Percentiles rank a stretch among this genome's conserved stretches.
These are phyloP conservation scores for Wickerhamomyces ciferrii DNA, from an alignment of 805 yeast genomes.

Conservation along the genomic window DNA sequence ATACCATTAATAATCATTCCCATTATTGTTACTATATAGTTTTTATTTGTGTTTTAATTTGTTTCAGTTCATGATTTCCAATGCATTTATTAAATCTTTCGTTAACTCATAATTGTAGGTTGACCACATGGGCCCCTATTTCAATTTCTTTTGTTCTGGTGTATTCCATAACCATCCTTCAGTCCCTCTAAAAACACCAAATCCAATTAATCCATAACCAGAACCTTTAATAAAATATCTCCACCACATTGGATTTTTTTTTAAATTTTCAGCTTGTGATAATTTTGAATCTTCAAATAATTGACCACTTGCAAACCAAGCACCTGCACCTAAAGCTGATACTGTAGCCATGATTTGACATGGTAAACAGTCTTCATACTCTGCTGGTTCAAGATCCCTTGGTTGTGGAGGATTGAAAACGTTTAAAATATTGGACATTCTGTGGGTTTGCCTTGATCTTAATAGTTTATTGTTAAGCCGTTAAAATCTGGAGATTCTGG, in stretches of 20 bases:
- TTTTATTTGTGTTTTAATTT: no score
- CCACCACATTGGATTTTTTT: constrained; percentile 57
- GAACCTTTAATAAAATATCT: constrained; percentile 42
- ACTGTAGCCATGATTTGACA: constrained; percentile 65
- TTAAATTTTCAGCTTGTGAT: constrained; percentile 25
- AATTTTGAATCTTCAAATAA: constrained; percentile 43
- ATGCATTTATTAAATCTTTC: not conserved
- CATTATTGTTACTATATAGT: no score
- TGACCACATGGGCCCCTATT: not conserved
- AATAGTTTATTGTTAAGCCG: not conserved
- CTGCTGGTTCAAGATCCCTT: constrained; percentile 30
- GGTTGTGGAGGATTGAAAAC: constrained; percentile 22
- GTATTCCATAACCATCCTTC: constrained; percentile 56
- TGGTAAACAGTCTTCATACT: constrained; percentile 51
- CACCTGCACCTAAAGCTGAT: constrained; percentile 55
- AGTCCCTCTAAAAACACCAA: constrained; percentile 59
- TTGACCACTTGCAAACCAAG: constrained; percentile 51
- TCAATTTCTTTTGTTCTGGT: constrained; percentile 15
- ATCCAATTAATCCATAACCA: constrained; percentile 49
- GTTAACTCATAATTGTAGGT: not conserved
- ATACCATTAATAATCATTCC: not conserved
- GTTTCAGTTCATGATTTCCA: not conserved
- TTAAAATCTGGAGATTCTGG: not conserved
- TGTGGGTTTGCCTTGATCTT: not conserved
- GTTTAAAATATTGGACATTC: constrained; percentile 20